Base-by-base conservation (phyloP, 805 yeast genomes). In the Saturnispora hagleri region DNA sequence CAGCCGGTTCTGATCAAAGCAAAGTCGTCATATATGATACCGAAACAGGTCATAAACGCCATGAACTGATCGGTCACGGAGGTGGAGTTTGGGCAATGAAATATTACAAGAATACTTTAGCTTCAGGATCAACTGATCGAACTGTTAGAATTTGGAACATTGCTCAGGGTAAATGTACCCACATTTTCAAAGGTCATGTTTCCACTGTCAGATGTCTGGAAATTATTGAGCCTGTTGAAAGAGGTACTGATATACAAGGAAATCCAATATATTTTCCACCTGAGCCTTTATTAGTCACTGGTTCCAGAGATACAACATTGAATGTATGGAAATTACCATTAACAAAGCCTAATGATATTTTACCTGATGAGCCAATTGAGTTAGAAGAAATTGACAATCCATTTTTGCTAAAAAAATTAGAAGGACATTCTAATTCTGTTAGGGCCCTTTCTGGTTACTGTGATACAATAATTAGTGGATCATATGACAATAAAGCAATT, bases 11-110 rank as follows among this genome's bases (percentile, higher is more conserved):
- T 1, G 97, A 90, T 60, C 96, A 89, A 57, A 80, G 79, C 55
- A 77, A 80, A 63, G 87, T 93, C 55, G 82, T 87, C 56, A 82
- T 93, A 8, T 89, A 87, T 67, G 84, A 84, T 57, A 81, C 97
- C 0, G 71, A 74, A 31, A 80, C 86, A 1, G 97, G 97, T 5
- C 69, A 71, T 42, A 72, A 84, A 48, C 61, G 82, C 8, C 72
- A 76, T 42, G 81, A 81, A 5, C 73, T 93, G 43, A 73, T 75
- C 43, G 97, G 97, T 7, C 99, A 93, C 63, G 95, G 86, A 51
- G 99, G 99, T 44, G 99, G 99, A 40, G 99, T 93, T 5, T 93
- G 99, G 99, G 98, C 99, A 1, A 74, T 93, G 64, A 89, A 91
- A 67, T 90, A 89, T 63, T 74, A 79, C 51, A 89, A 87, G 22